Evolutionary conservation across 306 rosid species (phyloP).

Genomic region (Casuarina equisetifolia): DNA sequence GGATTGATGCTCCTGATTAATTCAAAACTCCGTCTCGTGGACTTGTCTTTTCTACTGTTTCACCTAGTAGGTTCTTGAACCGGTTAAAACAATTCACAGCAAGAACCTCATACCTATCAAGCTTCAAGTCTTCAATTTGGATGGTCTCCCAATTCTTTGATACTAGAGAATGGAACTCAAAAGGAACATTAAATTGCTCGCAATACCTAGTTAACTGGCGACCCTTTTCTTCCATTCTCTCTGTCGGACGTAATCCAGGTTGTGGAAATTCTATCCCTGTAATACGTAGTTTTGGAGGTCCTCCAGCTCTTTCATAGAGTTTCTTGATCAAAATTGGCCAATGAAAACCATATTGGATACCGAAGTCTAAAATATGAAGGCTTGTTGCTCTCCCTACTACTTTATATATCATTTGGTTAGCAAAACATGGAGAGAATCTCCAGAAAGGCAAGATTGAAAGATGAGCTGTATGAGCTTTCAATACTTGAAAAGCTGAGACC

Average conservation of each 20-base stretch:
- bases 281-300: conserved; percentile 46
- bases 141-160: conserved; percentile 8
- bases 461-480: conserved; percentile 56
- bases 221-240: conserved; percentile 73
- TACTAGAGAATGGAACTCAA: conserved; percentile 47
- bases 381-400: conserved; percentile 39
- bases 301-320: conserved; percentile 48
- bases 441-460: conserved; percentile 54
- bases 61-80: neutral
- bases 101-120: neutral
- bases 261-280: conserved; percentile 89
- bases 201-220: conserved; percentile 68
- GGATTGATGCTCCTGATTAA: conserved; percentile 7
- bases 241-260: conserved; percentile 73
- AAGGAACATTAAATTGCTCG: conserved; percentile 64
- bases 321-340: conserved; percentile 68
- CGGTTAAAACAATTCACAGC: neutral
- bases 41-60: conserved; percentile 1
- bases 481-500: conserved; percentile 22
- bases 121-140: conserved; percentile 2
- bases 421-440: conserved; percentile 37
- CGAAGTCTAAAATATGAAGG: conserved; percentile 69
- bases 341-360: conserved; percentile 71
- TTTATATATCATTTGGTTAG: conserved; percentile 40
- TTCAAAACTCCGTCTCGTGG: neutral